Base-by-base conservation (phyloP, 768 basidiomycete species). In the Hortiboletus campestris region DNA sequence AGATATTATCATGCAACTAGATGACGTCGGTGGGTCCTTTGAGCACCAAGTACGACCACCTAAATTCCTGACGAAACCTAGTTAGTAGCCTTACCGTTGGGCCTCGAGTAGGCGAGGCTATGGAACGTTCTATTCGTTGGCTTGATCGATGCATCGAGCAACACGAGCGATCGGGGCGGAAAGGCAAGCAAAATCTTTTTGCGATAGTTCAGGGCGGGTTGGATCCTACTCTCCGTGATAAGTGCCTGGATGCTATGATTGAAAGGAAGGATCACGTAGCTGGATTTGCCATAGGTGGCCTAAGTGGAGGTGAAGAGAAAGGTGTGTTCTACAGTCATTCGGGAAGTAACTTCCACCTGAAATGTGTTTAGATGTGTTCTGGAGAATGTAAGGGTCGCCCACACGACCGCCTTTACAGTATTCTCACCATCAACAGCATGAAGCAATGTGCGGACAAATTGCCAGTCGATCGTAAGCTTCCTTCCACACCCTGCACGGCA, bases 1-100 rank as follows among this genome's bases (percentile, higher is more conserved):
- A 28, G 93, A 96, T 67, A 96, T 96, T 56, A 92, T 96, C 57
- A 95, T 96, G 94, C 93, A 92, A 68, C 79, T 94, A 17, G 92
- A 94, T 68, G 92, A 94, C 71, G 92, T 94, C 48, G 91, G 91
- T 88, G 63, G 69, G 85, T 74, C 42, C 38, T 36, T 46, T 51
- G 25, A 0, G 25, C 47, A 2, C 46, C 49, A 11, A 38, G 28
- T 14, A 39, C 35, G 3, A 12, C 16, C 38, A 40, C 25, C 43
- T 13, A 12, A 29, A 22, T 20, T 59, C 55, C 53, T 55, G 40
- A 61, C 43, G 11, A 42, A 31, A 16, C 22, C 56, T 62, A 88
- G 93, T 95, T 0, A 83, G 89, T 35, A 93, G 89, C 70, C 71
- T 94, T 41, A 90, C 89, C 0, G 79, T 81, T 6, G 92, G 91